Evolutionary conservation across 2,329 filamentous ascomycete genomes (phyloP).

Genomic region (Neobulgaria alba): DNA sequence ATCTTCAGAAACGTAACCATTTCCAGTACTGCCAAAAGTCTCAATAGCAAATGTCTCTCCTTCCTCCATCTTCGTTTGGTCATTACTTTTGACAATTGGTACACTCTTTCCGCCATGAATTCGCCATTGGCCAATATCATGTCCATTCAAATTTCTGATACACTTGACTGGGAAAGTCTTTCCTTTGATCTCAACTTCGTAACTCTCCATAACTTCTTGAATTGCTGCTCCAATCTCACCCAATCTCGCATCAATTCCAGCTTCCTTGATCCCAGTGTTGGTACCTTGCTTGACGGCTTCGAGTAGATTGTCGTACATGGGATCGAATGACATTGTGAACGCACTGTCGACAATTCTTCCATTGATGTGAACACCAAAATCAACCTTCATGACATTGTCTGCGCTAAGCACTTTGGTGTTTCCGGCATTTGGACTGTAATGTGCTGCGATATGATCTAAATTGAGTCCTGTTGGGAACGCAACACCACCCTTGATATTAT

Average conservation of each 20-base stretch:
- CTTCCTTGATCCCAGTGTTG: constrained; percentile 74
- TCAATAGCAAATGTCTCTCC: constrained; percentile 93
- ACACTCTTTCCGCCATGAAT: constrained; percentile 93
- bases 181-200: constrained; percentile 47
- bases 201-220: constrained; percentile 54
- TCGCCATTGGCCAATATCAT: constrained; percentile 80
- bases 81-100: constrained; percentile 81
- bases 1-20: constrained; percentile 79
- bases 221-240: constrained; percentile 53
- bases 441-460: constrained; percentile 77
- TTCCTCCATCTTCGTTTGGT: constrained; percentile 96
- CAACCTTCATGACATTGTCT: constrained; percentile 65
- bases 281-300: constrained; percentile 60
- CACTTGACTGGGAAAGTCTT: constrained; percentile 45
- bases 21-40: constrained; percentile 90
- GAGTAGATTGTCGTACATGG: constrained; percentile 59
- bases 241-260: constrained; percentile 85
- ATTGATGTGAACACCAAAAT: constrained; percentile 64
- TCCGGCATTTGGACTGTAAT: constrained; percentile 80
- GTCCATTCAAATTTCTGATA: constrained; percentile 50
- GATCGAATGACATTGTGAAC: constrained; percentile 61
- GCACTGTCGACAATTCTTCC: constrained; percentile 64
- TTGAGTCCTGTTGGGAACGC: constrained; percentile 81
- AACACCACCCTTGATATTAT: constrained; percentile 70
- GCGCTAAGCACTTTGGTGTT: constrained; percentile 65